Evolutionary conservation across 257 asterid species (phyloP).

Genomic region (Phtheirospermum japonicum): DNA sequence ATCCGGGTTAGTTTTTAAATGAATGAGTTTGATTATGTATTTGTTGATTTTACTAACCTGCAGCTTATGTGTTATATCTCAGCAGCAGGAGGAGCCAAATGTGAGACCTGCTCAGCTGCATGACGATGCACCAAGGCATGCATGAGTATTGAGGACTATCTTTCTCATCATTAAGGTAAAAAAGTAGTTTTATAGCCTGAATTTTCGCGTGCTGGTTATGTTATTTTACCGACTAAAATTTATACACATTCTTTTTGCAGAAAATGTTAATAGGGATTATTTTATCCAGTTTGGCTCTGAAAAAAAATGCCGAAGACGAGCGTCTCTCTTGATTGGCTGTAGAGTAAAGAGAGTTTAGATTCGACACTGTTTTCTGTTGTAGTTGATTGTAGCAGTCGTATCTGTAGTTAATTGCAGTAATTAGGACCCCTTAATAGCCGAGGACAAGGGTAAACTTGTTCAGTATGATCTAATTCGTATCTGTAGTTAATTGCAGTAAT

Average conservation of each 20-base stretch:
- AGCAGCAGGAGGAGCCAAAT: slow-evolving; percentile 70
- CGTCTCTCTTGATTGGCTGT: slow-evolving; percentile 18
- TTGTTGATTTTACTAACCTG: background rate
- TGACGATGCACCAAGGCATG: slow-evolving; percentile 74
- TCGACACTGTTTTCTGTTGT: slow-evolving; percentile 28
- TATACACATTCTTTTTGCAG: slow-evolving; percentile 23
- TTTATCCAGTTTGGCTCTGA: slow-evolving; percentile 22
- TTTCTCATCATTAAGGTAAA: slow-evolving; percentile 29
- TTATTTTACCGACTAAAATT: background rate
- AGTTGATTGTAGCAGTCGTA: slow-evolving; percentile 29
- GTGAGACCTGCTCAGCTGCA: slow-evolving; percentile 83
- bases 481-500: slow-evolving; percentile 17
- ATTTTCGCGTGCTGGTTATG: background rate
- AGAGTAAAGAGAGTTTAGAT: slow-evolving; percentile 26
- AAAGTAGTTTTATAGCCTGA: background rate
- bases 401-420: slow-evolving; percentile 19
- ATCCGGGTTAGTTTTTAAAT: slow-evolving; percentile 71
- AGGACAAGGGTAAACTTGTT: background rate
- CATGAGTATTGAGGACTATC: slow-evolving; percentile 47
- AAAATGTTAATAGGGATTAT: slow-evolving; percentile 26
- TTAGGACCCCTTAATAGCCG: background rate
- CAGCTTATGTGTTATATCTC: slow-evolving; percentile 16
- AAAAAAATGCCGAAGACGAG: slow-evolving; percentile 21
- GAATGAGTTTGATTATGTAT: slow-evolving; percentile 10
- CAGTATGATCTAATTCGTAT: slow-evolving; percentile 13